phyloP scores from a whole-genome alignment of 2,329 filamentous ascomycete species.

The Calonectria naviculata region DNA sequence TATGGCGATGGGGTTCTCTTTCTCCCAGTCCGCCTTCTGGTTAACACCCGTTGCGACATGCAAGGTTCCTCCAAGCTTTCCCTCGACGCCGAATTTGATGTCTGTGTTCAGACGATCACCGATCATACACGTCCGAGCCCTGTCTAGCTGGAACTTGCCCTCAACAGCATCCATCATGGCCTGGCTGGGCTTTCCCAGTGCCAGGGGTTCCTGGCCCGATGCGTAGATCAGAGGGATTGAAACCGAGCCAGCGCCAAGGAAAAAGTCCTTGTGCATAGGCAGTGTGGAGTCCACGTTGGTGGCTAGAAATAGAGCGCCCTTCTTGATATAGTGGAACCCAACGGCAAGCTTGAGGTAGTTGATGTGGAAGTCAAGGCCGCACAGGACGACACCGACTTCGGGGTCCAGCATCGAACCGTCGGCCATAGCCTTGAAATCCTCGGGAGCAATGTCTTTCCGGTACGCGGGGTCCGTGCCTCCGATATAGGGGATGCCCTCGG shows the following conservation, averaged over 20 bases:
- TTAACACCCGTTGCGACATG: conserved; percentile 92
- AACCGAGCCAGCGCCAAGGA: conserved; percentile 90
- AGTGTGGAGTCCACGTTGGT: conserved; percentile 95
- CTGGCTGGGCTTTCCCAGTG: conserved; percentile 94
- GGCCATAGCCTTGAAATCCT: conserved; percentile 84
- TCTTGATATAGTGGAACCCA: conserved; percentile 86
- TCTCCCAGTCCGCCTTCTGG: conserved; percentile 85
- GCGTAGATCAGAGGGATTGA: conserved; percentile 83
- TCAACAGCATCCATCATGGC: conserved; percentile 99
- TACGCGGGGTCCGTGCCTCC: conserved; percentile 87
- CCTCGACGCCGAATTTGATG: conserved; percentile 94
- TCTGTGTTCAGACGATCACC: conserved; percentile 95
- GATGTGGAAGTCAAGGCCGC: conserved; percentile 92
- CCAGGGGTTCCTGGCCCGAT: conserved; percentile 74
- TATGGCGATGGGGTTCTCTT: conserved; percentile 73
- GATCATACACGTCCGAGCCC: conserved; percentile 91
- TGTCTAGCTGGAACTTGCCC: conserved; percentile 91
- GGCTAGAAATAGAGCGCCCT: conserved; percentile 87
- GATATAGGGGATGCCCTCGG: conserved; percentile 82
- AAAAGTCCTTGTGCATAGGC: conserved; percentile 83
- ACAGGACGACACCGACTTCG: conserved; percentile 89
- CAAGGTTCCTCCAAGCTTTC: conserved; percentile 89
- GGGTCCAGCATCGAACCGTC: conserved; percentile 82
- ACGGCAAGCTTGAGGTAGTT: conserved; percentile 93
- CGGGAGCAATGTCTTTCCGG: conserved; percentile 81